These are phyloP conservation scores for Macadamia tetraphylla DNA, from an alignment of 164 flowering plant genomes.

Conservation along the genomic window DNA sequence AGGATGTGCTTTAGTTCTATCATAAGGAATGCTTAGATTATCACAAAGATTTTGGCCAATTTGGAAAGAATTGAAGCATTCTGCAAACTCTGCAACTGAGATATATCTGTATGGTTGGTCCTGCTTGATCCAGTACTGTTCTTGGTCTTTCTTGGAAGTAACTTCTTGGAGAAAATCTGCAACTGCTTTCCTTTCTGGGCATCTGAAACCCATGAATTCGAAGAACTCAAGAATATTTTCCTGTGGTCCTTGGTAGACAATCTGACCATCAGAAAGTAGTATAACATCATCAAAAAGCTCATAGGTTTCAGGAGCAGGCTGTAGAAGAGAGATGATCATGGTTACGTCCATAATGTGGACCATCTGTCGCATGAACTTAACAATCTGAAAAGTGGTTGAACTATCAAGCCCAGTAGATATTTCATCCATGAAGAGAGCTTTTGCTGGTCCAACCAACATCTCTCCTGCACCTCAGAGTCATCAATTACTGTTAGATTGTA, in stretches of 20 bases:
- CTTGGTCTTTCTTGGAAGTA: slow-evolving; percentile 58
- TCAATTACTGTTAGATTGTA: slow-evolving; percentile 4
- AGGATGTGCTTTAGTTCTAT: slow-evolving; percentile 46
- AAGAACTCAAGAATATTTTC: slow-evolving; percentile 46
- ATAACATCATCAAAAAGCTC: slow-evolving; percentile 54
- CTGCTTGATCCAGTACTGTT: slow-evolving; percentile 48
- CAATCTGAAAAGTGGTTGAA: slow-evolving; percentile 57
- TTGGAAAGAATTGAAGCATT: slow-evolving; percentile 46
- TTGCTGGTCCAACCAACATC: slow-evolving; percentile 63
- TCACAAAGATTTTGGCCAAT: slow-evolving; percentile 40
- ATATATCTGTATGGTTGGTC: slow-evolving; percentile 35
- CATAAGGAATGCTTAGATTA: slow-evolving; percentile 53
- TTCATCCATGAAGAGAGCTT: slow-evolving; percentile 62
- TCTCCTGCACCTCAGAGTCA: slow-evolving; percentile 33
- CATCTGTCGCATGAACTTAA: slow-evolving; percentile 52
- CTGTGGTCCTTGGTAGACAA: slow-evolving; percentile 54
- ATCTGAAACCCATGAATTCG: slow-evolving; percentile 44
- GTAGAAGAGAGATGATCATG: slow-evolving; percentile 56
- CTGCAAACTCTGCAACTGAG: slow-evolving; percentile 46
- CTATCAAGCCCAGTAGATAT: slow-evolving; percentile 66
- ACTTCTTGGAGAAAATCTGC: slow-evolving; percentile 66
- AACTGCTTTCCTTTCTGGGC: slow-evolving; percentile 55
- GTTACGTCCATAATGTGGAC: slow-evolving; percentile 58
- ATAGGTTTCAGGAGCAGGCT: slow-evolving; percentile 60
- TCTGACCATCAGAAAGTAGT: slow-evolving; percentile 50